Evolutionary conservation across 331 rosid genomes (phyloP).

Genomic region (Quercus phellos): DNA sequence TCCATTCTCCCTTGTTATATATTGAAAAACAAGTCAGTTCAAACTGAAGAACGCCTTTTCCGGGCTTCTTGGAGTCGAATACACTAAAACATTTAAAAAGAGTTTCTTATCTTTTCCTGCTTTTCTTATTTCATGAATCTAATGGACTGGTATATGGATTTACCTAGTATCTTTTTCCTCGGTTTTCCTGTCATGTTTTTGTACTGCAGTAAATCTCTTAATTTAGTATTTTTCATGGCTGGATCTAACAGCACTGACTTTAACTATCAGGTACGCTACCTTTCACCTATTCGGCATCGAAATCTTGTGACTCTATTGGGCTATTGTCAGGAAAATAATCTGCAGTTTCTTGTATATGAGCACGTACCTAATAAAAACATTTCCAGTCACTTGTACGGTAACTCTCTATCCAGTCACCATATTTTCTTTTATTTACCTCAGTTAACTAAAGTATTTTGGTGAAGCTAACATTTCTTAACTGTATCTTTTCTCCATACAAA

Average conservation of each 20-base stretch:
- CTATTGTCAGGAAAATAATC: conserved; percentile 84
- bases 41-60: background rate
- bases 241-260: conserved; percentile 31
- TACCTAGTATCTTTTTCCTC: background rate
- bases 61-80: background rate
- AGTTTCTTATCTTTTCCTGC: background rate
- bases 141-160: conserved; percentile 1
- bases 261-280: conserved; percentile 67
- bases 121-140: conserved; percentile 8
- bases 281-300: conserved; percentile 70
- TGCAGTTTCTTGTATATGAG: conserved; percentile 82
- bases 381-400: conserved; percentile 91
- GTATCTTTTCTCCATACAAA: background rate
- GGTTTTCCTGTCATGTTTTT: background rate
- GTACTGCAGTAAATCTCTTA: conserved; percentile 5
- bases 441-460: background rate
- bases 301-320: conserved; percentile 80
- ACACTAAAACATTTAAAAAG: background rate
- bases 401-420: conserved; percentile 31
- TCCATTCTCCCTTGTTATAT: too few species aligned
- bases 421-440: background rate
- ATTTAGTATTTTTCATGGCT: conserved; percentile 23
- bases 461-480: background rate
- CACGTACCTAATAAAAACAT: conserved; percentile 85
- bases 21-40: background rate